These are phyloP conservation scores for Phytophthora pinifolia DNA, from an alignment of 352 stramenopile species.

Conservation along the genomic window DNA sequence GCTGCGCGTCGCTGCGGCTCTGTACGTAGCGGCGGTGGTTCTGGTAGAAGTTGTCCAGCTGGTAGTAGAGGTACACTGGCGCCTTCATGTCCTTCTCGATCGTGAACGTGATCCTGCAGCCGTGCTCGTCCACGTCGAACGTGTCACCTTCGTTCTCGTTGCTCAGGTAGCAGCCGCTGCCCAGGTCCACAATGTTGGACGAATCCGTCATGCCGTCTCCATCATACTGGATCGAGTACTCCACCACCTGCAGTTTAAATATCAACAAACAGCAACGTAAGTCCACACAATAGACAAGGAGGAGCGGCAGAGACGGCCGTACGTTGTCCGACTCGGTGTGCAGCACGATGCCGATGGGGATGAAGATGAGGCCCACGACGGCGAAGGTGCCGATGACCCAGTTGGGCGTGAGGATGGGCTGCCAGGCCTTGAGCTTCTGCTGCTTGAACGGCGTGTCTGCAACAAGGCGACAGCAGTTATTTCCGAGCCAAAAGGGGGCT, in stretches of 20 bases:
- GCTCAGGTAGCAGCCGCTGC: conserved; percentile 60
- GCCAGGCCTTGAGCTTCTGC: conserved; percentile 93
- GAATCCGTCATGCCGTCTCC: conserved; percentile 55
- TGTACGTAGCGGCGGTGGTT: conserved; percentile 96
- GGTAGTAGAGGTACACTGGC: conserved; percentile 98
- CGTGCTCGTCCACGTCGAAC: conserved; percentile 59
- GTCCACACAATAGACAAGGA: no score
- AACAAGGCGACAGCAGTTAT: not conserved
- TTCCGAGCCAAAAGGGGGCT: not conserved
- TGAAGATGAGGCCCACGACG: conserved; percentile 93
- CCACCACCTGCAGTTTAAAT: conserved; percentile 58
- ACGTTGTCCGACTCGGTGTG: conserved; percentile 87
- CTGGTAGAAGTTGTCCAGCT: conserved; percentile 99
- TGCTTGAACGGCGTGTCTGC: conserved; percentile 89
- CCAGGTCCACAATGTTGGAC: conserved; percentile 61
- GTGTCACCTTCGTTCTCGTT: conserved; percentile 60
- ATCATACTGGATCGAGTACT: conserved; percentile 91
- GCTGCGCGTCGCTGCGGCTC: conserved; percentile 90
- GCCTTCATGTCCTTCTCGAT: conserved; percentile 94
- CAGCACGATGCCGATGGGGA: conserved; percentile 92
- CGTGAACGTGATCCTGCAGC: conserved; percentile 85
- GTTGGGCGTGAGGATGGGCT: conserved; percentile 96
- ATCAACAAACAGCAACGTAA: no score
- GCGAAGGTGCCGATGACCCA: conserved; percentile 96
- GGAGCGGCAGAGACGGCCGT: conserved; percentile 13